Conservation (phyloP, 1,284 basidiomycete genomes). For the Pterulicium gracile region DNA sequence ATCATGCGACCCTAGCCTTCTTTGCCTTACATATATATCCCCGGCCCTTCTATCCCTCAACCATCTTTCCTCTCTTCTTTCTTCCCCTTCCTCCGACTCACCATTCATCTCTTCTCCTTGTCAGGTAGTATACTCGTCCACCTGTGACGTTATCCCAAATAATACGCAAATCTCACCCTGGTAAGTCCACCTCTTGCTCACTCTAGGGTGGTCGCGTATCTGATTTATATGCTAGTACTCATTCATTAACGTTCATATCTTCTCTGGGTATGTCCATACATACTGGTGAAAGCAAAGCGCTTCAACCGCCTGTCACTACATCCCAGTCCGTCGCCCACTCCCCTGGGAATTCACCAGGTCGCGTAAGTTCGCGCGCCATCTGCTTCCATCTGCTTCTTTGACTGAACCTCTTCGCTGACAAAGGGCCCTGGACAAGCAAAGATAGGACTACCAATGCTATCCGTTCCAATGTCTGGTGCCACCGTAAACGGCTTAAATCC, state of each 20-base stretch:
- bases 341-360: slow-evolving; percentile 42
- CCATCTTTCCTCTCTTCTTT: slow-evolving; percentile 9
- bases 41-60: slow-evolving; percentile 12
- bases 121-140: neutral
- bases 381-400: slow-evolving; percentile 9
- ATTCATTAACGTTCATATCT: too few relatives aligned
- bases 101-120: slow-evolving; percentile 4
- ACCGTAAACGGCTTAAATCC: slow-evolving; percentile 44
- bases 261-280: slow-evolving; percentile 14
- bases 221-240: too few relatives aligned
- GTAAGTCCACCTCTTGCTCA: too few relatives aligned
- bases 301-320: slow-evolving; percentile 59
- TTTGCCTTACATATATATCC: slow-evolving; percentile 15
- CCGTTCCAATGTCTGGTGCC: slow-evolving; percentile 36
- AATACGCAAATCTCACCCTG: too few relatives aligned
- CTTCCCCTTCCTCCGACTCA: slow-evolving; percentile 3
- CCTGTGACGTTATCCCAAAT: slow-evolving; percentile 2
- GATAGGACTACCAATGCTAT: slow-evolving; percentile 39
- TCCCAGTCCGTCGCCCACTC: slow-evolving; percentile 52
- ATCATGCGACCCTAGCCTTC: slow-evolving; percentile 8
- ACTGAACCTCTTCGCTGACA: slow-evolving; percentile 9
- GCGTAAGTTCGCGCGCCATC: slow-evolving; percentile 30
- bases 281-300: slow-evolving; percentile 46
- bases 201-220: too few relatives aligned
- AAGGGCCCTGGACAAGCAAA: slow-evolving; percentile 35